A percentile compares a stretch with the other conserved stretches of the same genome.
Conservation (phyloP, 768 basidiomycete genomes). For the Leccinum subgranulosum region DNA sequence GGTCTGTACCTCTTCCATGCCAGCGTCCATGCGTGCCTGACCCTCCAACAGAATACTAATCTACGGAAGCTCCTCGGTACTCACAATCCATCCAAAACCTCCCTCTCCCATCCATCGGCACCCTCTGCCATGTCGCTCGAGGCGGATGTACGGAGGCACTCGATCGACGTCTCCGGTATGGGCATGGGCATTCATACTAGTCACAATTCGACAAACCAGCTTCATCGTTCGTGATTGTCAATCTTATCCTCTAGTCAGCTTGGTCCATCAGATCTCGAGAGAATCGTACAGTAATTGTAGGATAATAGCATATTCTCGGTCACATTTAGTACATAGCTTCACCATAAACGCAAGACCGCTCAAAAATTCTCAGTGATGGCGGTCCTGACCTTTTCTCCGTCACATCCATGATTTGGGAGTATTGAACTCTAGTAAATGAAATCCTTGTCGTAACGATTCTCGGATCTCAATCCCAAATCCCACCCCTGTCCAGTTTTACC, state of each 20-base stretch:
- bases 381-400: constrained; percentile 6
- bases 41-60: constrained; percentile 26
- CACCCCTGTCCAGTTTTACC: constrained; percentile 57
- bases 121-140: constrained; percentile 30
- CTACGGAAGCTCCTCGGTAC: constrained; percentile 31
- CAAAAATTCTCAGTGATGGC: not conserved
- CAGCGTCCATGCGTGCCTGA: not conserved
- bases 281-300: constrained; percentile 17
- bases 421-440: constrained; percentile 4
- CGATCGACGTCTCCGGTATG: constrained; percentile 30
- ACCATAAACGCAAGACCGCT: not conserved
- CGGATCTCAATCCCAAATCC: constrained; percentile 53
- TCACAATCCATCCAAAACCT: constrained; percentile 14
- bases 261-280: not conserved
- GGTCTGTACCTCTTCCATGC: constrained; percentile 33
- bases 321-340: constrained; percentile 8
- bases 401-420: constrained; percentile 1
- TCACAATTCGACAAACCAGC: constrained; percentile 1
- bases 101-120: constrained; percentile 22
- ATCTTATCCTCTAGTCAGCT: not conserved
- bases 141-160: constrained; percentile 34
- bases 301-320: constrained; percentile 13
- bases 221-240: constrained; percentile 7
- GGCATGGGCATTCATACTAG: constrained; percentile 26
- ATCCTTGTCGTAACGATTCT: constrained; percentile 17